A percentile compares a stretch with the other conserved stretches of the same genome.
Conservation (phyloP, 306 rosid genomes). For the Acacia crassicarpa region DNA sequence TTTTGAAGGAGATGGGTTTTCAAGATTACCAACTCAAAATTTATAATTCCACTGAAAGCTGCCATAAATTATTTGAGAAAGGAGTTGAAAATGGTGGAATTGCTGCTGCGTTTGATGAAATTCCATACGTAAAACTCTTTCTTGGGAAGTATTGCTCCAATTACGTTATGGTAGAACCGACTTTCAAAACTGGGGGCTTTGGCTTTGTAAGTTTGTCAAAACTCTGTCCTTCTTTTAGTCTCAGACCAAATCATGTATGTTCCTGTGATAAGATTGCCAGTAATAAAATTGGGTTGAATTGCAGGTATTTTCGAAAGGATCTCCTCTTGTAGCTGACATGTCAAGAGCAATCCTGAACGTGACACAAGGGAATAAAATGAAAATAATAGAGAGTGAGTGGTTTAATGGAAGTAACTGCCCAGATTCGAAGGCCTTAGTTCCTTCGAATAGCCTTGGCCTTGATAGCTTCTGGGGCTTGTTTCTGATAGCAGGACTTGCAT, state of each 20-base stretch:
- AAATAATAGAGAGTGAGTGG: conserved; percentile 44
- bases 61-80: conserved; percentile 38
- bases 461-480: conserved; percentile 65
- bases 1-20: conserved; percentile 38
- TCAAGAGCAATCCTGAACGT: conserved; percentile 58
- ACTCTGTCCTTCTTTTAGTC: neutral
- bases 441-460: conserved; percentile 51
- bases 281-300: neutral
- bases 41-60: conserved; percentile 33
- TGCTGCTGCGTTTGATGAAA: conserved; percentile 59
- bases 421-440: conserved; percentile 25
- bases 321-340: conserved; percentile 50
- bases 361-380: conserved; percentile 50
- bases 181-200: conserved; percentile 56
- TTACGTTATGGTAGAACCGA: conserved; percentile 48
- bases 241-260: neutral
- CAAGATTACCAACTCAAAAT: conserved; percentile 28
- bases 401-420: conserved; percentile 28
- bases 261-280: neutral
- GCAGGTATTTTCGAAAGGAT: conserved; percentile 39
- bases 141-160: conserved; percentile 48
- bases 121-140: conserved; percentile 48
- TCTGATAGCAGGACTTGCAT: conserved; percentile 43
- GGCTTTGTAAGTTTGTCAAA: conserved; percentile 60
- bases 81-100: conserved; percentile 56